These are phyloP conservation scores for Arbutus unedo DNA, from an alignment of 148 eudicot genomes.

Conservation along the genomic window DNA sequence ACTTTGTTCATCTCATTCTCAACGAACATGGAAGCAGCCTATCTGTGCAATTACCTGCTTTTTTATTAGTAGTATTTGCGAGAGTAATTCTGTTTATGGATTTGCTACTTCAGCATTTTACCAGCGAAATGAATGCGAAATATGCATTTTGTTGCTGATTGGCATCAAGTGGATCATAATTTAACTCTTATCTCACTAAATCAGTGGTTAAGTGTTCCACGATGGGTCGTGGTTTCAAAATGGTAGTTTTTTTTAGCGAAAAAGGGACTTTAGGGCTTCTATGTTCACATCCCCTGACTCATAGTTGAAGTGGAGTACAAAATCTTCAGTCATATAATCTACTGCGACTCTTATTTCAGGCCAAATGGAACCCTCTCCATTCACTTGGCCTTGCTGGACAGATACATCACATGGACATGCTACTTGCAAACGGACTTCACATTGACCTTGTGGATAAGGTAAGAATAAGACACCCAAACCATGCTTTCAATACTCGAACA, in stretches of 20 bases:
- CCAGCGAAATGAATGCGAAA: neutral
- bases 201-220: too few relatives aligned
- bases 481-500: neutral
- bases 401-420: slow-evolving; percentile 65
- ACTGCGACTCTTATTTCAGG: slow-evolving; percentile 38
- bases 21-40: neutral
- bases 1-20: neutral
- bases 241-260: too few relatives aligned
- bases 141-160: neutral
- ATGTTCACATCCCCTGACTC: too few relatives aligned
- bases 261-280: too few relatives aligned
- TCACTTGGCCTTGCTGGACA: slow-evolving; percentile 87
- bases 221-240: too few relatives aligned
- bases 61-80: neutral
- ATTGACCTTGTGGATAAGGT: slow-evolving; percentile 77
- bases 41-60: neutral
- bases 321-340: neutral
- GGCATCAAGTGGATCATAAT: too few relatives aligned
- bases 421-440: slow-evolving; percentile 58
- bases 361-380: slow-evolving; percentile 79
- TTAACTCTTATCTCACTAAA: too few relatives aligned
- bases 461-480: neutral
- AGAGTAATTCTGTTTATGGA: neutral
- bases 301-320: too few relatives aligned
- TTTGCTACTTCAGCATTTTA: neutral